These are phyloP conservation scores for Talaromyces thailandensis DNA, from an alignment of 495 filamentous ascomycete genomes.

Conservation along the genomic window DNA sequence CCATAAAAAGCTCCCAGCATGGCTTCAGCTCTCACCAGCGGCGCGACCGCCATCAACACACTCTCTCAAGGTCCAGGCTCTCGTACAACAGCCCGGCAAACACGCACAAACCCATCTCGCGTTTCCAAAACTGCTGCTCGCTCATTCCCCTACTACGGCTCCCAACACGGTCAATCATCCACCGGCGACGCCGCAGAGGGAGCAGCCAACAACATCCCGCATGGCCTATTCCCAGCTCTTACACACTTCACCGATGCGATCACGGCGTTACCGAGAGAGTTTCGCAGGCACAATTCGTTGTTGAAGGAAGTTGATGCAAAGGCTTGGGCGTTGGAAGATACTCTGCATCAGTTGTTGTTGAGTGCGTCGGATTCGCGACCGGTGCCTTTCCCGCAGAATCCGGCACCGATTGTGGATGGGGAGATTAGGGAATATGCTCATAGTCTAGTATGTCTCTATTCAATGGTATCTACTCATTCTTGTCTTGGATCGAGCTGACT, in stretches of 20 bases:
- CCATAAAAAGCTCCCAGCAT: neutral
- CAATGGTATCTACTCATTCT: neutral
- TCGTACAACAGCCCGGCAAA: slow-evolving; percentile 49
- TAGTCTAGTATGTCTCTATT: slow-evolving; percentile 20
- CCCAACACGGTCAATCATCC: slow-evolving; percentile 16
- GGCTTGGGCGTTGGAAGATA: slow-evolving; percentile 45
- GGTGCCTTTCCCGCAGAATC: slow-evolving; percentile 25
- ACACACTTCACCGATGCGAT: slow-evolving; percentile 92
- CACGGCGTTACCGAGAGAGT: slow-evolving; percentile 85
- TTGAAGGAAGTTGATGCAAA: slow-evolving; percentile 98
- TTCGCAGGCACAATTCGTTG: slow-evolving; percentile 87
- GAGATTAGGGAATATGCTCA: slow-evolving; percentile 28
- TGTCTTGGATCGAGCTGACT: neutral
- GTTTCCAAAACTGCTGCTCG: slow-evolving; percentile 47
- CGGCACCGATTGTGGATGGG: slow-evolving; percentile 31
- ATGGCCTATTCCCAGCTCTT: slow-evolving; percentile 82
- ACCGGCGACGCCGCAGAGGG: slow-evolving; percentile 20
- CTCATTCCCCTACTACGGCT: slow-evolving; percentile 36
- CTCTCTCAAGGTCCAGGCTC: slow-evolving; percentile 26
- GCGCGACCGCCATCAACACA: slow-evolving; percentile 9
- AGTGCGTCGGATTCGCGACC: slow-evolving; percentile 52
- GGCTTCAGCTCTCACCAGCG: slow-evolving; percentile 5
- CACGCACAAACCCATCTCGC: slow-evolving; percentile 51
- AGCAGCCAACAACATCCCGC: slow-evolving; percentile 21
- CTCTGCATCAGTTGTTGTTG: slow-evolving; percentile 61